phyloP scores from a whole-genome alignment of 176 grass and related monocot genomes.

The Elymus sibiricus region DNA sequence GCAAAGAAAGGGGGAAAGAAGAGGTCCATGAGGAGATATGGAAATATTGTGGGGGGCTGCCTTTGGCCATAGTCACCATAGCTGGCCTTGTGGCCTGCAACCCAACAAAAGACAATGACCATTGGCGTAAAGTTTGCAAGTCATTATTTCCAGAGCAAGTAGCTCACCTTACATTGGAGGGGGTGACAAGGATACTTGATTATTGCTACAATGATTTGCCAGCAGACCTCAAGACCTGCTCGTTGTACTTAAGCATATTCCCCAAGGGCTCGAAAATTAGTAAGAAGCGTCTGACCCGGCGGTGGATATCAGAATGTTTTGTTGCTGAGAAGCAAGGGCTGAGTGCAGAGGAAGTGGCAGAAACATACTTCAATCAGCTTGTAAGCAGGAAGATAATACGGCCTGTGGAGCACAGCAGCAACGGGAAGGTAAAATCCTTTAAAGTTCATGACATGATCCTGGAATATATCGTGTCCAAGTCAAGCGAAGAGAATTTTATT shows the following conservation, averaged over 20 bases:
- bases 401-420: background rate
- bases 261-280: background rate
- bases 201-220: conserved; percentile 2
- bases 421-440: conserved; percentile 15
- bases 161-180: background rate
- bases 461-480: background rate
- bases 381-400: background rate
- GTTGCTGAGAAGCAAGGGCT: background rate
- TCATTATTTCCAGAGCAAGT: background rate
- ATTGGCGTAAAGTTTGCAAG: background rate
- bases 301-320: conserved; percentile 19
- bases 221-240: background rate
- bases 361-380: background rate
- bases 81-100: background rate
- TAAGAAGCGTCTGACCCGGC: background rate
- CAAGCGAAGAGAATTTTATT: background rate
- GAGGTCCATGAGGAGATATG: background rate
- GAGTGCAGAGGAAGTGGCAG: background rate
- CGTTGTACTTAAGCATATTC: background rate
- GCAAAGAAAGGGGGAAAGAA: background rate
- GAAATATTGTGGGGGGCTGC: background rate
- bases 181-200: background rate
- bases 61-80: background rate
- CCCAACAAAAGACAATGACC: background rate
- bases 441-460: background rate